Base-by-base conservation (phyloP, 2,329 filamentous ascomycete genomes). In the Hypoxylon sp. region DNA sequence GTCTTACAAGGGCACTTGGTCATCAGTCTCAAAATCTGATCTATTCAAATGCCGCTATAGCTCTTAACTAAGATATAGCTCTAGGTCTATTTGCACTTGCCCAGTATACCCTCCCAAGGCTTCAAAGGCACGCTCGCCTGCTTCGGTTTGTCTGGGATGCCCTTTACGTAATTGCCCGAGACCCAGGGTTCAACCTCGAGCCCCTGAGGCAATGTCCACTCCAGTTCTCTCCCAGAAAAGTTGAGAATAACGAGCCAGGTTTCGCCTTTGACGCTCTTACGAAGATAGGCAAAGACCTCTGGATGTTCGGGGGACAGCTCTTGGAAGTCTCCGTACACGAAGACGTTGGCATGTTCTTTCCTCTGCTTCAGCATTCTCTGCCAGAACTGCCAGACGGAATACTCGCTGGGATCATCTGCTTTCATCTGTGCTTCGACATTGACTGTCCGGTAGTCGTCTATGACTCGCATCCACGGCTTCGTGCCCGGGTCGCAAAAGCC, bases 311-410 rank as follows among this genome's bases (percentile, higher is more conserved):
- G 66, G 5, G 53, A 54, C 8, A 75, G 48, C 41, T 74, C 73
- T 47, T 85, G 77, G 74, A 87, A 91, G 19, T 81, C 78, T 5
- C 89, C 89, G 69, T 90, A 85, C 1, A 90, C 84, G 61, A 92
- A 87, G 7, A 88, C 75, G 45, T 88, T 83, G 14, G 81, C 81
- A 71, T 88, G 80, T 67, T 83, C 76, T 75, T 87, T 88, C 47
- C 89, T 81, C 46, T 87, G 78, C 57, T 71, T 73, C 43, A 91
- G 78, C 69, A 84, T 82, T 47, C 79, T 76, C 76, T 84, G 85
- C 87, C 89, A 91, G 76, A 90, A 91, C 39, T 83, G 80, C 54
- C 88, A 80, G 2, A 90, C 85, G 7, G 83, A 85, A 14, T 16
- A 70, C 25, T 81, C 82, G 0, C 76, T 63, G 0, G 76, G 65